phyloP scores from a whole-genome alignment of 2,329 filamentous ascomycete species.

The Pseudocercospora eumusae region DNA sequence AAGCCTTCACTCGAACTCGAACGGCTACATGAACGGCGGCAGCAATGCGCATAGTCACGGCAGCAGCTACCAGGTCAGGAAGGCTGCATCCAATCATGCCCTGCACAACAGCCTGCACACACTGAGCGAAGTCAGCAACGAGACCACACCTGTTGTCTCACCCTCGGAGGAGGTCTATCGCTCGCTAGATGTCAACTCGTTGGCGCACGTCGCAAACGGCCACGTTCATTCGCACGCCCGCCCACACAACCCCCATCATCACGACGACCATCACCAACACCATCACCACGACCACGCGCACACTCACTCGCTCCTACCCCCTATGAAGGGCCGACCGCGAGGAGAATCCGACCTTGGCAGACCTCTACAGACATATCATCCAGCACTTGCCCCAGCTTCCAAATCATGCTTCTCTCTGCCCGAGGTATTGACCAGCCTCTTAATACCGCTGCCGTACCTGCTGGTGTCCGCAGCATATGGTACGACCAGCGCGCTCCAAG shows the following conservation, averaged over 20 bases:
- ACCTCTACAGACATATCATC: constrained; percentile 33
- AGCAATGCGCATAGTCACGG: constrained; percentile 6
- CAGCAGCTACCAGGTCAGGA: constrained; percentile 19
- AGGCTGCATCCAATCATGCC: constrained; percentile 30
- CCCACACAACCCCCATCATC: constrained; percentile 13
- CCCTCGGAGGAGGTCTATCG: constrained; percentile 22
- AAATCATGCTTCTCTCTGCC: constrained; percentile 42
- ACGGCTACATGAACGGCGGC: constrained; percentile 10
- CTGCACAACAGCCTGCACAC: constrained; percentile 29
- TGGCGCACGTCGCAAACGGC: constrained; percentile 29
- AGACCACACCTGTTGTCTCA: constrained; percentile 34
- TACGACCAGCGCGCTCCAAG: constrained; percentile 27
- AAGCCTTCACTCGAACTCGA: constrained; percentile 2
- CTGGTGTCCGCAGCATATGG: constrained; percentile 51
- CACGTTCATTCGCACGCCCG: constrained; percentile 16
- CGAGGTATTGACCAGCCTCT: constrained; percentile 53
- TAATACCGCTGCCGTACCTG: constrained; percentile 53
- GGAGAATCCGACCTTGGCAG: constrained; percentile 51
- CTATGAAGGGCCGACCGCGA: constrained; percentile 44
- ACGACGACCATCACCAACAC: constrained; percentile 20
- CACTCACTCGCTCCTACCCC: constrained; percentile 22
- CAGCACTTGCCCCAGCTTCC: constrained; percentile 27
- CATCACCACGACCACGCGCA: constrained; percentile 37
- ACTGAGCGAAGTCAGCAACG: constrained; percentile 35
- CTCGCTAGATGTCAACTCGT: constrained; percentile 21